A percentile compares a stretch with the other conserved stretches of the same genome.
Evolutionary conservation across 805 yeast genomes (phyloP).

Genomic region (Yamadazyma kitorensis): DNA sequence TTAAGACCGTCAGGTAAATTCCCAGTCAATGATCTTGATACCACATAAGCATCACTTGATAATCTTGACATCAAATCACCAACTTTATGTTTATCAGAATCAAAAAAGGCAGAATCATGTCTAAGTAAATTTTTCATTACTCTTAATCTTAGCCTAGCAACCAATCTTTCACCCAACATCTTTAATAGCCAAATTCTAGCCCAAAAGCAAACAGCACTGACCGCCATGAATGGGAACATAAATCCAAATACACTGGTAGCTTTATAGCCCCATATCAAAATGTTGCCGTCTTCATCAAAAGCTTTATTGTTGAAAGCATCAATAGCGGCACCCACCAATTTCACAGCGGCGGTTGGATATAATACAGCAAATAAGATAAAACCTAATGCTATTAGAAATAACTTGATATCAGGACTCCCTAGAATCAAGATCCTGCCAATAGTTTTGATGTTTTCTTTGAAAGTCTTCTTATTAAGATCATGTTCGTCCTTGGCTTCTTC

Average conservation of each 20-base stretch:
- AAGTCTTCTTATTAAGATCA: conserved; percentile 23
- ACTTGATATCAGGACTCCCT: conserved; percentile 38
- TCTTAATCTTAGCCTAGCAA: conserved; percentile 39
- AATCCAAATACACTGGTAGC: conserved; percentile 38
- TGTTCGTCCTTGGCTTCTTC: conserved; percentile 36
- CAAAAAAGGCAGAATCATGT: conserved; percentile 42
- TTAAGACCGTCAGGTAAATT: conserved; percentile 46
- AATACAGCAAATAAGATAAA: conserved; percentile 43
- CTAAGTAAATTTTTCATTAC: conserved; percentile 42
- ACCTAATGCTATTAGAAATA: conserved; percentile 37
- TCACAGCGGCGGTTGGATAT: conserved; percentile 43
- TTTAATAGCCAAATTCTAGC: conserved; percentile 44
- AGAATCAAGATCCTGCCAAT: conserved; percentile 35
- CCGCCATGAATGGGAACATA: conserved; percentile 44
- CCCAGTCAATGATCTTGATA: conserved; percentile 40
- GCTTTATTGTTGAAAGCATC: conserved; percentile 38
- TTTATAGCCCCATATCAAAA: conserved; percentile 44
- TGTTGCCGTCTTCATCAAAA: conserved; percentile 37
- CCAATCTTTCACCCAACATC: conserved; percentile 42
- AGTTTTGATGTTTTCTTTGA: conserved; percentile 33
- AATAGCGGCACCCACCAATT: conserved; percentile 41
- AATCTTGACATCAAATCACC: conserved; percentile 45
- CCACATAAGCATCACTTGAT: conserved; percentile 46
- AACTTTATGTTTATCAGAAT: conserved; percentile 43
- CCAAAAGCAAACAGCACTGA: conserved; percentile 45